Conservation (phyloP, 306 rosid genomes). For the Trifolium subterraneum region DNA sequence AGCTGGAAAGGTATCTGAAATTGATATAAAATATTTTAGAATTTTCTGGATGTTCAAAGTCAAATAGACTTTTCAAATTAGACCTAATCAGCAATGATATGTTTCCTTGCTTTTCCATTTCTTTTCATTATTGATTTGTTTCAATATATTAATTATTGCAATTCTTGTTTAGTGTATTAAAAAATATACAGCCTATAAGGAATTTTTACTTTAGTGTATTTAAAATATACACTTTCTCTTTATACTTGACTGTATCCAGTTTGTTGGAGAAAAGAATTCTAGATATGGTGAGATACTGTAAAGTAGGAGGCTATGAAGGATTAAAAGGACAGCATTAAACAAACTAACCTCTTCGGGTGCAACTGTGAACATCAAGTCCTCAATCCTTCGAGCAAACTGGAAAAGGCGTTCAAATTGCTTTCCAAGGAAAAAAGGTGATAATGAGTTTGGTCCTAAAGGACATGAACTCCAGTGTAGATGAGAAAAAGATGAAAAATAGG, state of each 20-base stretch:
- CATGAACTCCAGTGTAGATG: conserved; percentile 10
- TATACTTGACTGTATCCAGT: conserved; percentile 11
- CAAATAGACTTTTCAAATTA: conserved; percentile 33
- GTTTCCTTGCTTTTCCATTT: not conserved
- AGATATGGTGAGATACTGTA: conserved; percentile 20
- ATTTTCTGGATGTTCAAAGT: conserved; percentile 7
- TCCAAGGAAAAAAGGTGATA: conserved; percentile 35
- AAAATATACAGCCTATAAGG: not conserved
- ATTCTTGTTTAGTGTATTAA: conserved; percentile 1
- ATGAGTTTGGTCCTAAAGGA: conserved; percentile 31
- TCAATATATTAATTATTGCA: conserved; percentile 4
- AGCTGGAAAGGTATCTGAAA: conserved; percentile 98
- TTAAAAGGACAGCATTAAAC: conserved; percentile 21
- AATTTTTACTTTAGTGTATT: not conserved
- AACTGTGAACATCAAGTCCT: conserved; percentile 92
- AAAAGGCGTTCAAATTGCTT: conserved; percentile 98
- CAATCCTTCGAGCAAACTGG: conserved; percentile 84
- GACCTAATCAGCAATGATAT: not conserved
- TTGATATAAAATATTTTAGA: conserved; percentile 30
- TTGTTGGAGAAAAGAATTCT: not conserved
- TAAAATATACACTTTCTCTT: not conserved
- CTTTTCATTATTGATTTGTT: not conserved
- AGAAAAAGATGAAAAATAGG: conserved; percentile 18
- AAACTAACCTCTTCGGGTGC: conserved; percentile 92
- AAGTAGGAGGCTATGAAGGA: conserved; percentile 12